Evolutionary conservation across 805 yeast species (phyloP).

Genomic region (Sporopachydermia quercuum): DNA sequence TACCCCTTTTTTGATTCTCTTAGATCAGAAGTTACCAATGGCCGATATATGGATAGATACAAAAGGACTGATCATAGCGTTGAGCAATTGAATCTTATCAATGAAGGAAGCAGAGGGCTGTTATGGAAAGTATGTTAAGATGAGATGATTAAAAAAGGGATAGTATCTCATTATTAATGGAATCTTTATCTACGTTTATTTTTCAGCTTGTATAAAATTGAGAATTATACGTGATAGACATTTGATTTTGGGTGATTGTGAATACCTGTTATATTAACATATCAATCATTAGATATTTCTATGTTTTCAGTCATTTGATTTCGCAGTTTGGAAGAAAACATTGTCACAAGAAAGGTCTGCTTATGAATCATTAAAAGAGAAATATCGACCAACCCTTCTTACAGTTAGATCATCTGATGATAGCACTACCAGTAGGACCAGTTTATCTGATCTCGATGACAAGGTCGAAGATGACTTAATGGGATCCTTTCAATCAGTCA

Average conservation of each 20-base stretch:
- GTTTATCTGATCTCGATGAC: too few relatives aligned
- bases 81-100: neutral
- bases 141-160: too few relatives aligned
- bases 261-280: too few relatives aligned
- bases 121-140: neutral
- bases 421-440: too few relatives aligned
- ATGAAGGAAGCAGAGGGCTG: conserved; percentile 1
- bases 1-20: neutral
- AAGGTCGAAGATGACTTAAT: too few relatives aligned
- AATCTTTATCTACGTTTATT: too few relatives aligned
- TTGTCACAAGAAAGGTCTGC: neutral
- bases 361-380: neutral
- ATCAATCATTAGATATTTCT: neutral
- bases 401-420: neutral
- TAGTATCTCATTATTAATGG: too few relatives aligned
- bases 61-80: neutral
- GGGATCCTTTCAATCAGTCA: neutral
- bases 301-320: conserved; percentile 1
- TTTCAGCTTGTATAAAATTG: too few relatives aligned
- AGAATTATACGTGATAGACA: too few relatives aligned
- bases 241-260: too few relatives aligned
- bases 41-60: neutral
- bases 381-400: neutral
- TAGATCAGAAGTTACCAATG: neutral
- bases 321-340: neutral